Conservation (phyloP, 257 asterid species). For the Thymus quinquecostatus region DNA sequence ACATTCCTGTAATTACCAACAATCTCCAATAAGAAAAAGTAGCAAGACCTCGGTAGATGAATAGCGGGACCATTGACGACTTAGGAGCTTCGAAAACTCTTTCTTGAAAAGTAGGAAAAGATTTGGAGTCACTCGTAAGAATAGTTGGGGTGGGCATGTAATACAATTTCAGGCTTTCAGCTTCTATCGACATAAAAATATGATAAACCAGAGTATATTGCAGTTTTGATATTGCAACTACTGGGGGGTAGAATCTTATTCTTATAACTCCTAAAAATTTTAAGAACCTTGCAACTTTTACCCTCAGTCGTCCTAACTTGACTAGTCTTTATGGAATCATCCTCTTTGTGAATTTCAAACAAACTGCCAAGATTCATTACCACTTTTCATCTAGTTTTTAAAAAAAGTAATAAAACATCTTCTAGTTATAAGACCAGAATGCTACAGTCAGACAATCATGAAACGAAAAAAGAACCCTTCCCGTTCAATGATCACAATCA, state of each 20-base stretch:
- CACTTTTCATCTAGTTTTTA: neutral
- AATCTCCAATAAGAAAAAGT: conserved; percentile 34
- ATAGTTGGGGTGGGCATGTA: too few relatives aligned
- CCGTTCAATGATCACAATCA: too few relatives aligned
- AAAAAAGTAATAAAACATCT: neutral
- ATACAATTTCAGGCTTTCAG: neutral
- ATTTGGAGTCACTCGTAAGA: neutral
- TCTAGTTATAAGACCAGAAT: too few relatives aligned
- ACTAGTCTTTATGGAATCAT: neutral
- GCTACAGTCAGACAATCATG: too few relatives aligned
- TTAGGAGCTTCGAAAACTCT: neutral
- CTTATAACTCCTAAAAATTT: neutral
- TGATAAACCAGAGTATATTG: neutral
- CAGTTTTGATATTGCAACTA: neutral
- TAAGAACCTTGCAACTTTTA: neutral
- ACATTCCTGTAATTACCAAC: conserved; percentile 40
- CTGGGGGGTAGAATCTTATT: neutral
- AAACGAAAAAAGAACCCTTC: too few relatives aligned
- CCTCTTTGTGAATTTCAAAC: neutral
- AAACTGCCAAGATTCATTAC: neutral
- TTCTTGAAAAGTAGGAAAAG: neutral
- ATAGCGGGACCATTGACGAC: neutral
- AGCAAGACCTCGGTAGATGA: conserved; percentile 3
- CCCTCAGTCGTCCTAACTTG: neutral
- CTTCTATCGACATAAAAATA: neutral